Percentiles rank a stretch among this genome's conserved stretches.
Evolutionary conservation across 2,329 filamentous ascomycete genomes (phyloP).

Genomic region (Xylariaceae sp.): DNA sequence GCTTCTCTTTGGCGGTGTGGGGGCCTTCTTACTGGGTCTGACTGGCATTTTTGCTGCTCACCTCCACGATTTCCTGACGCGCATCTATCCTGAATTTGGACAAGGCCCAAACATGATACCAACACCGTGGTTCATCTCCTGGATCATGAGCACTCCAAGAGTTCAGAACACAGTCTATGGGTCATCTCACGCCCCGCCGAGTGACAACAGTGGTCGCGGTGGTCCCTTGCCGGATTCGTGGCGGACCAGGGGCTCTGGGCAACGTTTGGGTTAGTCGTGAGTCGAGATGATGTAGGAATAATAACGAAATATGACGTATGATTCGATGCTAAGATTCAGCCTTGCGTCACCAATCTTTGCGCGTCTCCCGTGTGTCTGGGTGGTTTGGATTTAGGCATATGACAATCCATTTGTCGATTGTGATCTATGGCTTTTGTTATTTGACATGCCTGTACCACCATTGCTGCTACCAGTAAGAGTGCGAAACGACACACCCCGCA

Average conservation of each 20-base stretch:
- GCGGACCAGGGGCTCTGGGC: constrained; percentile 59
- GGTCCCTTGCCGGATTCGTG: constrained; percentile 60
- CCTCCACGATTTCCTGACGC: constrained; percentile 82
- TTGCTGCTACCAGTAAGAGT: too few relatives aligned
- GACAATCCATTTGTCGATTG: too few relatives aligned
- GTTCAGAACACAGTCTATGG: constrained; percentile 55
- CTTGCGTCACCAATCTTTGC: too few relatives aligned
- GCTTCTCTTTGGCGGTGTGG: constrained; percentile 61
- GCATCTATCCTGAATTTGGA: constrained; percentile 84
- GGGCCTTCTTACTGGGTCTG: constrained; percentile 57
- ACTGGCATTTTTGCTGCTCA: constrained; percentile 86
- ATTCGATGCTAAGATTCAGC: too few relatives aligned
- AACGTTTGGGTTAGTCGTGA: constrained; percentile 51
- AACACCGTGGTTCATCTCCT: constrained; percentile 69
- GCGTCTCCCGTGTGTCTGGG: too few relatives aligned
- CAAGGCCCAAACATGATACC: constrained; percentile 72
- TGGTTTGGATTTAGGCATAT: too few relatives aligned
- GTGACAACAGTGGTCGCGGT: constrained; percentile 30
- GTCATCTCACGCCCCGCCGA: constrained; percentile 49
- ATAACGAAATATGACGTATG: constrained; percentile 5
- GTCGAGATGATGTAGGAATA: not conserved
- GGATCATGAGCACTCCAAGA: constrained; percentile 55
- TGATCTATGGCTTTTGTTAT: not conserved
- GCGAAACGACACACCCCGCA: too few relatives aligned
- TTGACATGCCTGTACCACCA: too few relatives aligned